Base-by-base conservation (phyloP, 1,284 basidiomycete species). In the Mycena sp. region DNA sequence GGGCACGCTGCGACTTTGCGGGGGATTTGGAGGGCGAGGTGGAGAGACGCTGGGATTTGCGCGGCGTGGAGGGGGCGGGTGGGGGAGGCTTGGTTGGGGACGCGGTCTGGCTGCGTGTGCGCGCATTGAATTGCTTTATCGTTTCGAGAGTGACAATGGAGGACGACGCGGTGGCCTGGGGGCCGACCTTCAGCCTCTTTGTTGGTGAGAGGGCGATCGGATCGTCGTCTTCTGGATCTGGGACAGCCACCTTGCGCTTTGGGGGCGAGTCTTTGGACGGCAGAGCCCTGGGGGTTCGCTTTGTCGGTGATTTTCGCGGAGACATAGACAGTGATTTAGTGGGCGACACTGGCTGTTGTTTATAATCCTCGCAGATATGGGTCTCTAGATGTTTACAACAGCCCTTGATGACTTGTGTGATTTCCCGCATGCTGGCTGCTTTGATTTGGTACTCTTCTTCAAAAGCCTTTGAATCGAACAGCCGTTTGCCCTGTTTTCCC, bases 281-380 rank as follows among this genome's bases (percentile, higher is more conserved):
- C 6, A 64, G 41, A 6, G 45, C 44, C 19, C 62, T 38, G n/a
- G 26, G 26, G 2, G 44, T 28, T 4, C 43, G 62, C 28, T 64
- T 64, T 38, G 41, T 19, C 12, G 62, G 62, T 19, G 62, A 64
- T 56, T 64, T 64, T 2, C 52, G 56, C 37, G 62, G 62, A 14
- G 32, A 35, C 32, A 35, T 14, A 35, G 32, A 35, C 32, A 35
- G 7, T 35, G 9, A 14, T 35, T 35, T 35, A 14, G 32, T 35
- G 14, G 32, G 32, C 9, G 32, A 35, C n/a, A n/a, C n/a, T n/a
- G 32, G 32, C 14, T 14, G 14, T 35, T 7, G 14, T 14, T 35
- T 35, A 50, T 54, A 64, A 1, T 50, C 57, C 40, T 28, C 46
- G 19, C 4, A 52, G 26, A 64, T 44, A 30, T 50, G 43, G 28